Evolutionary conservation across 176 grass and related monocot species (phyloP), one percentile per base, ranked within the genome.

Genomic region (Oryza nivara): DNA sequence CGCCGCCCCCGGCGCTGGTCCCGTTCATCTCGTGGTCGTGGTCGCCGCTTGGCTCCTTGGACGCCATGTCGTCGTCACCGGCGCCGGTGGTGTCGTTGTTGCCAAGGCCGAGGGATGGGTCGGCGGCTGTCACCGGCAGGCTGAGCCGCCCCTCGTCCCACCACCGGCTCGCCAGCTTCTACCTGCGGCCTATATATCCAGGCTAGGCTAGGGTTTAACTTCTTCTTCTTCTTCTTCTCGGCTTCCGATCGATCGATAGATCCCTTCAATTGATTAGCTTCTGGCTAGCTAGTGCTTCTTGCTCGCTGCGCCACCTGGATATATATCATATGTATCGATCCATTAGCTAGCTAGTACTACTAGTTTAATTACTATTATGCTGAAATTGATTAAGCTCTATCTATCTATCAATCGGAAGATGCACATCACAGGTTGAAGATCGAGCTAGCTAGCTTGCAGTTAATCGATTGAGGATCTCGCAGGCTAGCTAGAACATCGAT

Each of bases 141-240:
- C 86, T 80, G 22, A 84, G 78, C 80, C 80, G 83, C 32, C 91
- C 94, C 49, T 90, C 86, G 70, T 88, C 81, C 94, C 91, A 96
- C 94, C 94, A 96, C 76, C 83, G 79, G 82, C 80, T 96, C 73
- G 91, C 91, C 94, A 96, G 88, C 79, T 89, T 90, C 73, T 79
- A 48, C 40, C 38, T 65, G 30, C 30, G 30, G 30, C 63, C 17
- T 77, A 40, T 34, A 34, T 60, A 61, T 9, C 28, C 15, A 52
- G 14, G 4, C 28, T 51, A 52, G 14, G 4, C 49, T 58, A 52
- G 49, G 11, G 23, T 16, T 16, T 49, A 48, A 36, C n/a, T 67
- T 47, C 81, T 48, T 40, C 25, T 65, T 72, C n/a, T 52, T 17
- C 15, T 56, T 56, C 54, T 20, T 52, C 14, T 52, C 6, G 54